phyloP scores from a whole-genome alignment of 495 filamentous ascomycete species.

The Annulohypoxylon nitens region DNA sequence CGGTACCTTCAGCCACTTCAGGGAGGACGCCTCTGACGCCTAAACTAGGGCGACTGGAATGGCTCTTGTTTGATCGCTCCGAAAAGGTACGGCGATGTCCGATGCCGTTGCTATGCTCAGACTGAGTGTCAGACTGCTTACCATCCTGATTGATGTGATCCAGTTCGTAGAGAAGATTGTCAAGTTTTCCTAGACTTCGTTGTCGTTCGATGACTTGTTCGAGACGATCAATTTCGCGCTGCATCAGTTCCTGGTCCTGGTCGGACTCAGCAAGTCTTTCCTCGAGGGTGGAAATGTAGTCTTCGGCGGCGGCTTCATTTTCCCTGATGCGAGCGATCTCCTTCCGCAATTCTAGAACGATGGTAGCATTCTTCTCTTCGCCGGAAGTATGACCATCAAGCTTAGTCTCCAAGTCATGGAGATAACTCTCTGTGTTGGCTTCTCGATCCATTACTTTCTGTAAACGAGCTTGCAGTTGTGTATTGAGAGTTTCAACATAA shows the following conservation, averaged over 20 bases:
- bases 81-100: conserved; percentile 60
- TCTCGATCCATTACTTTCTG: conserved; percentile 94
- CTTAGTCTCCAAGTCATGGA: conserved; percentile 89
- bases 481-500: conserved; percentile 90
- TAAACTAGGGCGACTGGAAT: conserved; percentile 64
- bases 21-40: conserved; percentile 65
- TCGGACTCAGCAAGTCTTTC: conserved; percentile 96
- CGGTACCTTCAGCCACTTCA: conserved; percentile 57
- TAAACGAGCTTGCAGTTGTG: conserved; percentile 86
- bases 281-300: conserved; percentile 97
- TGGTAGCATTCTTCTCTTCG: conserved; percentile 89
- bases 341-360: conserved; percentile 88
- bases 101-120: conserved; percentile 56
- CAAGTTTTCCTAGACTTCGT: conserved; percentile 92
- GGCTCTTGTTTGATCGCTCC: conserved; percentile 66
- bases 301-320: conserved; percentile 88
- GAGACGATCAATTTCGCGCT: conserved; percentile 92
- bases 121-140: conserved; percentile 52
- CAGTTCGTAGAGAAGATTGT: conserved; percentile 89
- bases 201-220: conserved; percentile 97
- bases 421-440: conserved; percentile 87
- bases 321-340: conserved; percentile 91
- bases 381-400: conserved; percentile 90
- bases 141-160: conserved; percentile 81
- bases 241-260: conserved; percentile 96